phyloP scores from a whole-genome alignment of 2,329 filamentous ascomycete genomes.

The Neonectria punicea region DNA sequence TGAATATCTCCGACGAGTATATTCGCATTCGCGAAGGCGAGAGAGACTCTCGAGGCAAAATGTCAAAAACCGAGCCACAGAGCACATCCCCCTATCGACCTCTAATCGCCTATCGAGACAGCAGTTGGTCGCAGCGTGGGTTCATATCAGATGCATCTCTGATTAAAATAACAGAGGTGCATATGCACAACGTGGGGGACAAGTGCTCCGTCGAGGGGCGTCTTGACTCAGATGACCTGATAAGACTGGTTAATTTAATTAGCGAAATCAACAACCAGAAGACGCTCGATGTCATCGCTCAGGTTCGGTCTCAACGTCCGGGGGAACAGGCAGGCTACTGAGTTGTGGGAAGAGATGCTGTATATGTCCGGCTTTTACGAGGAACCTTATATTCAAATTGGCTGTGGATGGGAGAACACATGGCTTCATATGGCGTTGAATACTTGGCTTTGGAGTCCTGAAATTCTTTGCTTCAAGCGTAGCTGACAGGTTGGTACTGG shows the following conservation, averaged over 20 bases:
- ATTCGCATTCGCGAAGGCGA: constrained; percentile 32
- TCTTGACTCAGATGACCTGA: neutral
- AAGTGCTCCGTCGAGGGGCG: constrained; percentile 36
- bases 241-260: neutral
- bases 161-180: constrained; percentile 35
- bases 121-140: constrained; percentile 9
- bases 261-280: neutral
- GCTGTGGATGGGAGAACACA: neutral
- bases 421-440: neutral
- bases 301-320: neutral
- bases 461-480: too few species aligned
- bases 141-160: constrained; percentile 29
- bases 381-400: neutral
- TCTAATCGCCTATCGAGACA: constrained; percentile 20
- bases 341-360: neutral
- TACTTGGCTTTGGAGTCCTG: neutral
- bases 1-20: constrained; percentile 27
- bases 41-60: neutral
- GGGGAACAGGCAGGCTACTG: neutral
- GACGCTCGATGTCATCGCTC: neutral
- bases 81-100: constrained; percentile 1
- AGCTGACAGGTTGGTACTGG: too few species aligned
- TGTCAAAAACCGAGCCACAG: neutral
- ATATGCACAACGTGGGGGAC: neutral
- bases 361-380: neutral